A percentile compares a stretch with the other conserved stretches of the same genome.
These are phyloP conservation scores for Umbelopsis sp. DNA, from an alignment of 192 early-diverging fungal genomes.

Conservation along the genomic window DNA sequence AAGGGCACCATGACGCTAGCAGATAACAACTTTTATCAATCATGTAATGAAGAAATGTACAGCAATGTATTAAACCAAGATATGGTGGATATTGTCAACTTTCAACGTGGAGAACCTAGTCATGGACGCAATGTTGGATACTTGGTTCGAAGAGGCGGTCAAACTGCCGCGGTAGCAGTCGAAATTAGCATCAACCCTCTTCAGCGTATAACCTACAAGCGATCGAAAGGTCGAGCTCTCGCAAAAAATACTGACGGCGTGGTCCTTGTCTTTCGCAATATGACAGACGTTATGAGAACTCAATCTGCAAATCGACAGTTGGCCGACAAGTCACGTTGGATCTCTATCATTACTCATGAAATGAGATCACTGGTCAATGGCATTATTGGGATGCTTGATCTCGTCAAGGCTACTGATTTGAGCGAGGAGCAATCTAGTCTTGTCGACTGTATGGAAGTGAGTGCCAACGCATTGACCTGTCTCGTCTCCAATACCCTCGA, in stretches of 20 bases:
- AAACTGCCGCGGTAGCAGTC: not conserved
- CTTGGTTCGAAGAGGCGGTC: not conserved
- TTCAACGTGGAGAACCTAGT: not conserved
- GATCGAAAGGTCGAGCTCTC: not conserved
- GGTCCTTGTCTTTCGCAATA: constrained; percentile 21
- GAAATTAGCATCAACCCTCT: constrained; percentile 19
- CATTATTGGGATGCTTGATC: constrained; percentile 25
- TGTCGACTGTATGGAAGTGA: constrained; percentile 21
- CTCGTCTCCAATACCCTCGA: constrained; percentile 30
- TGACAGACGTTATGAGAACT: constrained; percentile 10
- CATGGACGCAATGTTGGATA: constrained; percentile 14
- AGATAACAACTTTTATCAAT: not conserved
- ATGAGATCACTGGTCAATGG: constrained; percentile 20
- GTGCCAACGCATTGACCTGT: constrained; percentile 21
- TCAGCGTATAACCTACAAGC: constrained; percentile 5
- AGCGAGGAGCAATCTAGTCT: constrained; percentile 1
- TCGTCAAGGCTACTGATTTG: not conserved
- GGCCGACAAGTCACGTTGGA: constrained; percentile 20
- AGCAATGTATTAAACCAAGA: constrained; percentile 13
- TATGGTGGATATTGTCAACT: constrained; percentile 7
- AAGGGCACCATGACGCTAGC: not conserved
- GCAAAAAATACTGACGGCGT: not conserved
- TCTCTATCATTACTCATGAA: constrained; percentile 20
- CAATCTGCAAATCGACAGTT: constrained; percentile 13
- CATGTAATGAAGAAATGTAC: not conserved